Evolutionary conservation across 768 basidiomycete species (phyloP), one percentile per base, ranked within the genome.

Genomic region (Termitomyces sp.): DNA sequence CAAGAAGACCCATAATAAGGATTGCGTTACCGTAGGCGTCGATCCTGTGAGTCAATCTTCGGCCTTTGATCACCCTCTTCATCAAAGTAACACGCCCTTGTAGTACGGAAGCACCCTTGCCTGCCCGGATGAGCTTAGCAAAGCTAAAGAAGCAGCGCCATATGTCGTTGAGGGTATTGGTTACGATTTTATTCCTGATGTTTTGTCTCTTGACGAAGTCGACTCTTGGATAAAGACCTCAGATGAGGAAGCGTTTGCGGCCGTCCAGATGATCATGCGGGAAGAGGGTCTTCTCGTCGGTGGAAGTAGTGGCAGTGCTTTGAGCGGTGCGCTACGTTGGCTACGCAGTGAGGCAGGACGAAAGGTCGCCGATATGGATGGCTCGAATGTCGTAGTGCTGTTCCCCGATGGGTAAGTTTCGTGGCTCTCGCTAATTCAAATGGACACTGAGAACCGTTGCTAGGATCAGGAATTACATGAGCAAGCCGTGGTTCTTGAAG

Each of bases 81-180:
- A 32, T 30, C 35, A n/a, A 55, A 22, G 32, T 53, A 32, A 49
- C 58, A 43, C 65, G 38, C 46, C 34, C 24, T 19, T 22, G n/a
- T 60, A 92, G 90, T 79, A 83, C 69, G 96, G 96, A 41, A 97
- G 94, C 62, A 81, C 96, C 54, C 83, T 98, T 30, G 93, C 93
- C 0, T 56, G 76, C 30, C 90, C 93, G 0, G 80, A 84, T 40
- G 58, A 65, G 17, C 73, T 93, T 46, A 93, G 93, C 64, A 66
- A 65, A 1, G 71, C 68, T 21, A 80, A 72, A 49, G 70, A 68
- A 41, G 85, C 80, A 10, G 65, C 63, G 26, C 70, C 73, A 51
- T 98, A 98, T 64, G 67, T 84, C 49, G 84, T 98, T 21, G 97
- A 99, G 68, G 97, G 97, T n/a, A 98, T 98, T 52, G 97, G 97